Evolutionary conservation across 2,329 filamentous ascomycete species (phyloP), one percentile per base, ranked within the genome.

Genomic region (Ascochyta fabae): DNA sequence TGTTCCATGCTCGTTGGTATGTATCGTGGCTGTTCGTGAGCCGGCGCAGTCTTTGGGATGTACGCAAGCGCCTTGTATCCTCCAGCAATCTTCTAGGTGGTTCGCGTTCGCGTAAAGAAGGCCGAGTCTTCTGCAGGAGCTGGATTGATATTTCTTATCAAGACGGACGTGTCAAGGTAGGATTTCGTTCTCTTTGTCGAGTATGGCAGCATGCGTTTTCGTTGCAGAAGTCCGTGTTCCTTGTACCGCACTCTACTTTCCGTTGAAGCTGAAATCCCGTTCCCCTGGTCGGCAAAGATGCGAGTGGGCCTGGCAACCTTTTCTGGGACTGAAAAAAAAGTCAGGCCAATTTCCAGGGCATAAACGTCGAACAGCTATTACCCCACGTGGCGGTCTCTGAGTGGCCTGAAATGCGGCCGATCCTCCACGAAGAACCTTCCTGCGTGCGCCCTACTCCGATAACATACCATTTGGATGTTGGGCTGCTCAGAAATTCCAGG

Each of bases 331-430:
- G 35, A 55, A 22, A 19, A 55, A 33, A 54, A 53, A 40, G 56
- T 58, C 53, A 62, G 64, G 63, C 68, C 61, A 67, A 47, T 55
- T 44, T 58, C 49, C 59, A 61, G 59, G 58, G 54, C 61, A 60
- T 51, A 43, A 62, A 53, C 22, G 49, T 64, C 35, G 29, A 61
- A 61, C 36, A 53, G 39, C 54, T 62, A 59, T 53, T 48, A 67
- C 60, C 71, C 65, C 65, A 77, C 75, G 75, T 77, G 75, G 74
- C 75, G 68, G 67, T 70, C 72, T 72, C 73, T 77, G 74, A 77
- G 70, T 77, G 74, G 75, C 65, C 70, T 76, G 63, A 63, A 68
- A 66, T 55, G 58, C 65, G 66, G 67, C 67, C 72, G 73, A 75
- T 75, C 71, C 65, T 54, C 64, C 62, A 63, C 60, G 24, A 56